Conservation (phyloP, 1,284 basidiomycete genomes). For the Cystobasidium sp. region DNA sequence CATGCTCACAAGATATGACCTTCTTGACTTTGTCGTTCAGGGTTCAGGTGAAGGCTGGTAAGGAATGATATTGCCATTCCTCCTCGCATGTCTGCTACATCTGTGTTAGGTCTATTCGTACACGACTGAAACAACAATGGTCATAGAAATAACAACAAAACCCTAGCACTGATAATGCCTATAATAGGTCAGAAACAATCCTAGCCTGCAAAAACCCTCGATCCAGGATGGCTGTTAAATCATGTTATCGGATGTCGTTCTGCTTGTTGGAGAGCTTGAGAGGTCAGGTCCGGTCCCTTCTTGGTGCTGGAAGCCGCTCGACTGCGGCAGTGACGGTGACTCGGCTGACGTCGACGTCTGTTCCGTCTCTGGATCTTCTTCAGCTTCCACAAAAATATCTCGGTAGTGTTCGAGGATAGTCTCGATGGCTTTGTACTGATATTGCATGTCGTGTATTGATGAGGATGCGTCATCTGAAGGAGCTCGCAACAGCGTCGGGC, state of each 20-base stretch:
- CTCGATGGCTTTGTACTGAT: slow-evolving; percentile 80
- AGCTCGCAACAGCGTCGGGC: slow-evolving; percentile 84
- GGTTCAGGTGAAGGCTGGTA: too few species aligned
- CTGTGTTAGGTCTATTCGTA: slow-evolving; percentile 2
- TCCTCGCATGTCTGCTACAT: slow-evolving; percentile 1
- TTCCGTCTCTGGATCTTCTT: slow-evolving; percentile 32
- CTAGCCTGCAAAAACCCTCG: neutral
- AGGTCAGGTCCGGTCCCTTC: neutral
- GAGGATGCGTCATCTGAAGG: slow-evolving; percentile 58
- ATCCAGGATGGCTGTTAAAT: neutral
- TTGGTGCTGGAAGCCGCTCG: neutral
- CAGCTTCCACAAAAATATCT: slow-evolving; percentile 78
- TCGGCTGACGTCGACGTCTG: neutral
- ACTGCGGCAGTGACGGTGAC: neutral
- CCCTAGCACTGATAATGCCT: neutral
- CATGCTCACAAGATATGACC: too few species aligned
- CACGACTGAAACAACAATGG: slow-evolving; percentile 7
- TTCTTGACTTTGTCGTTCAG: too few species aligned
- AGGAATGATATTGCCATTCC: neutral
- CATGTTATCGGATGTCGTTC: slow-evolving; percentile 1
- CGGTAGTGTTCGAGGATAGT: slow-evolving; percentile 83
- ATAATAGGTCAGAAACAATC: neutral
- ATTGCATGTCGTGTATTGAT: slow-evolving; percentile 65
- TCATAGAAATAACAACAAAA: neutral
- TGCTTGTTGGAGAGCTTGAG: slow-evolving; percentile 4